Evolutionary conservation across 495 filamentous ascomycete genomes (phyloP).

Genomic region (Aspergillus olivimuriae): DNA sequence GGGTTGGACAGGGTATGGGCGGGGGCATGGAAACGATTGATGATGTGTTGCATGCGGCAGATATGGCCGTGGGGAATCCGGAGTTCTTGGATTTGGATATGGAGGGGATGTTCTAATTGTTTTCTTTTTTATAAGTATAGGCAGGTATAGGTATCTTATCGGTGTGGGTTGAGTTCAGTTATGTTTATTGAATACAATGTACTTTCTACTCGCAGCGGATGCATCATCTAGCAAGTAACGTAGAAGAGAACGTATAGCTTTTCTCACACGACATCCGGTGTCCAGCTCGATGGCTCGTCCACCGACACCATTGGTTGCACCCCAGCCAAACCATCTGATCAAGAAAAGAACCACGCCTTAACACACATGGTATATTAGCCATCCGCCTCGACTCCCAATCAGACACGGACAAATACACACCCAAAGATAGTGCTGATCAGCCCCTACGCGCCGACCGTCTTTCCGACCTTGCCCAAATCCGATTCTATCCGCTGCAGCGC

Average conservation of each 20-base stretch:
- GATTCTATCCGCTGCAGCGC: background rate
- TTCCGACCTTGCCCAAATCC: background rate
- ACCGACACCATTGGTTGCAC: no score
- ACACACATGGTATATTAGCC: background rate
- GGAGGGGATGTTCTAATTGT: slow-evolving; percentile 40
- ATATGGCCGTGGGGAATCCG: slow-evolving; percentile 43
- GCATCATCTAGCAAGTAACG: no score
- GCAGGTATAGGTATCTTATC: no score
- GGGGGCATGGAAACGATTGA: slow-evolving; percentile 36
- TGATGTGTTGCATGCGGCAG: slow-evolving; percentile 41
- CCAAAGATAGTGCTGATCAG: background rate
- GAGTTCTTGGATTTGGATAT: slow-evolving; percentile 45
- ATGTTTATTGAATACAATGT: no score
- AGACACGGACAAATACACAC: background rate
- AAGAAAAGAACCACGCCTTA: no score
- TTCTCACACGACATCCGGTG: no score
- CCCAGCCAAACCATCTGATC: background rate
- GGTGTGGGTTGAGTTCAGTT: no score
- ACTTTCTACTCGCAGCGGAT: no score
- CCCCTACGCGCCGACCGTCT: no score
- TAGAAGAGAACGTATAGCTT: no score
- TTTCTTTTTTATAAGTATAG: no score
- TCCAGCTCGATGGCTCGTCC: no score
- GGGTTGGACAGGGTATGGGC: slow-evolving; percentile 24
- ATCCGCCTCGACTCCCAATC: background rate